These are phyloP conservation scores for Candida krabiensis DNA, from an alignment of 805 yeast species.

Conservation along the genomic window DNA sequence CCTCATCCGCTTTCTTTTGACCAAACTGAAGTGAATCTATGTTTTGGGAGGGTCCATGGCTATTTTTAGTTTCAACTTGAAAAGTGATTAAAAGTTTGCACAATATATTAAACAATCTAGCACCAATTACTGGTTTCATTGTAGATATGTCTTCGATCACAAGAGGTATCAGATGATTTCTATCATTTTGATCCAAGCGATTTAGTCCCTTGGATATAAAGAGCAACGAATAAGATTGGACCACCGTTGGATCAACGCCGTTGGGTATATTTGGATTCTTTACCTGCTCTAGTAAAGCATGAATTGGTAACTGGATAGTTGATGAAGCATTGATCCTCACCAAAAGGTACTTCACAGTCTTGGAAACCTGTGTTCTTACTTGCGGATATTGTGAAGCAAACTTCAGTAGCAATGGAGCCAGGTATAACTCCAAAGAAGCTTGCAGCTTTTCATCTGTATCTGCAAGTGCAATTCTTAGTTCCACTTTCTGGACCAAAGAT, in stretches of 20 bases:
- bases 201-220: conserved; percentile 70
- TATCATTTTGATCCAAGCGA: conserved; percentile 42
- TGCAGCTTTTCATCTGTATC: conserved; percentile 65
- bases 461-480: conserved; percentile 77
- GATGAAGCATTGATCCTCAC: conserved; percentile 62
- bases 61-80: conserved; percentile 48
- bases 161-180: conserved; percentile 44
- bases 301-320: conserved; percentile 60
- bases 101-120: conserved; percentile 63
- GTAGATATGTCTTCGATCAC: conserved; percentile 47
- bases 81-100: conserved; percentile 52
- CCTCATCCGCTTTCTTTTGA: conserved; percentile 37
- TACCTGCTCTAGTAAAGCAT: conserved; percentile 63
- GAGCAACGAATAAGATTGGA: conserved; percentile 60
- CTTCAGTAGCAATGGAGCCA: conserved; percentile 78
- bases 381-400: conserved; percentile 66
- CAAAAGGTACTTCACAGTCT: conserved; percentile 64
- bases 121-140: conserved; percentile 32
- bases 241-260: conserved; percentile 46
- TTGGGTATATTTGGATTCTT: conserved; percentile 48
- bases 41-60: conserved; percentile 40
- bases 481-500: conserved; percentile 71
- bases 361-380: conserved; percentile 64
- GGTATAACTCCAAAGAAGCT: conserved; percentile 55
- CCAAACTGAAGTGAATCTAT: conserved; percentile 38